Evolutionary conservation across 768 basidiomycete species (phyloP).

Genomic region (Suillus subaureus): DNA sequence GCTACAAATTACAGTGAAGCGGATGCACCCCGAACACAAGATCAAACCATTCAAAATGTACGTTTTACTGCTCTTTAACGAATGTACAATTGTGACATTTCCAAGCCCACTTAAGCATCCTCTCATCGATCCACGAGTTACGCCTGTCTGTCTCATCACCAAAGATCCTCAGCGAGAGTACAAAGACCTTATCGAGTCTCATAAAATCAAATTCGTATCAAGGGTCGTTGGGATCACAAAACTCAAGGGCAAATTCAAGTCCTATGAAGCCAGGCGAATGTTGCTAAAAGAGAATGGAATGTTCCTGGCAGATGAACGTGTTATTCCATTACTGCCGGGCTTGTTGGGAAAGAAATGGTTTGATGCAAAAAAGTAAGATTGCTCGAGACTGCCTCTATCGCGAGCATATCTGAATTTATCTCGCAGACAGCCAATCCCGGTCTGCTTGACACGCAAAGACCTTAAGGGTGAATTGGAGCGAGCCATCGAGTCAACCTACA

Average conservation of each 20-base stretch:
- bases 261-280: slow-evolving; percentile 79
- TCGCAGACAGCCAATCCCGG: slow-evolving; percentile 90
- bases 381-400: slow-evolving; percentile 1
- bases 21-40: slow-evolving; percentile 70
- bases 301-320: slow-evolving; percentile 91
- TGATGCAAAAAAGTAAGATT: slow-evolving; percentile 88
- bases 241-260: slow-evolving; percentile 91
- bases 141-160: slow-evolving; percentile 85
- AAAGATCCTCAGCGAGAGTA: slow-evolving; percentile 97
- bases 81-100: slow-evolving; percentile 13
- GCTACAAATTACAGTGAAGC: slow-evolving; percentile 87
- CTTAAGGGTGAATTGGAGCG: slow-evolving; percentile 91
- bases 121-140: slow-evolving; percentile 79
- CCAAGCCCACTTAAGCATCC: slow-evolving; percentile 77
- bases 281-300: slow-evolving; percentile 87
- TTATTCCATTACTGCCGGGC: slow-evolving; percentile 84
- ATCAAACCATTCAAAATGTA: slow-evolving; percentile 87
- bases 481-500: slow-evolving; percentile 92
- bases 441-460: slow-evolving; percentile 85
- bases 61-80: slow-evolving; percentile 30
- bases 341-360: slow-evolving; percentile 91
- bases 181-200: slow-evolving; percentile 83
- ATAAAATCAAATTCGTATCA: slow-evolving; percentile 86
- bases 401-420: slow-evolving; percentile 7
- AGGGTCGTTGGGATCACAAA: slow-evolving; percentile 91